Evolutionary conservation across 2,329 filamentous ascomycete species (phyloP).

Genomic region (Pezicula neosporulosa): DNA sequence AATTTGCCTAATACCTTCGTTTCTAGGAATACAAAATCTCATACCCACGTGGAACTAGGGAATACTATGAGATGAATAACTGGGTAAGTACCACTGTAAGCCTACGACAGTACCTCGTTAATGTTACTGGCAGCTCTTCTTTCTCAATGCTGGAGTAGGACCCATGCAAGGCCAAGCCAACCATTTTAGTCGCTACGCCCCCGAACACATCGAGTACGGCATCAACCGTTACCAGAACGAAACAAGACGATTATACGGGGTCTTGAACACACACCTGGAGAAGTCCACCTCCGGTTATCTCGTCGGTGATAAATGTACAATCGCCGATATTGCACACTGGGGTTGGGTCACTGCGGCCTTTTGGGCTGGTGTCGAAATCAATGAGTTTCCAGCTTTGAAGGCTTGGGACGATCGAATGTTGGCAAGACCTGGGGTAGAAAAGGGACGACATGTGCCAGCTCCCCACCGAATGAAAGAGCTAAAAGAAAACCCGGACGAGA

Average conservation of each 20-base stretch:
- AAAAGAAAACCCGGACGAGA: slow-evolving; percentile 42
- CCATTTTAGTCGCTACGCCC: slow-evolving; percentile 80
- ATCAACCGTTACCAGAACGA: slow-evolving; percentile 81
- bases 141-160: slow-evolving; percentile 76
- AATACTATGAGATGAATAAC: slow-evolving; percentile 76
- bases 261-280: slow-evolving; percentile 69
- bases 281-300: slow-evolving; percentile 53
- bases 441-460: slow-evolving; percentile 69
- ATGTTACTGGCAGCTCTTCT: slow-evolving; percentile 44
- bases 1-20: neutral
- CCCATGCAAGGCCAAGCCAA: slow-evolving; percentile 85
- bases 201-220: slow-evolving; percentile 78
- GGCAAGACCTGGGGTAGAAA: slow-evolving; percentile 68
- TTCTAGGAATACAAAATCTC: slow-evolving; percentile 70
- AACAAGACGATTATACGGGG: slow-evolving; percentile 75
- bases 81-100: slow-evolving; percentile 52
- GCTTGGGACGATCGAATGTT: slow-evolving; percentile 74
- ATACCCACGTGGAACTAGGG: slow-evolving; percentile 67
- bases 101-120: neutral
- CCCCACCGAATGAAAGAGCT: slow-evolving; percentile 57
- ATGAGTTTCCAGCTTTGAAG: slow-evolving; percentile 72
- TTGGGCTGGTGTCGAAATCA: slow-evolving; percentile 60
- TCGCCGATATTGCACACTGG: slow-evolving; percentile 78
- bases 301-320: slow-evolving; percentile 66
- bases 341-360: slow-evolving; percentile 36